Evolutionary conservation across 805 yeast species (phyloP).

Genomic region (Lachancea nothofagi): DNA sequence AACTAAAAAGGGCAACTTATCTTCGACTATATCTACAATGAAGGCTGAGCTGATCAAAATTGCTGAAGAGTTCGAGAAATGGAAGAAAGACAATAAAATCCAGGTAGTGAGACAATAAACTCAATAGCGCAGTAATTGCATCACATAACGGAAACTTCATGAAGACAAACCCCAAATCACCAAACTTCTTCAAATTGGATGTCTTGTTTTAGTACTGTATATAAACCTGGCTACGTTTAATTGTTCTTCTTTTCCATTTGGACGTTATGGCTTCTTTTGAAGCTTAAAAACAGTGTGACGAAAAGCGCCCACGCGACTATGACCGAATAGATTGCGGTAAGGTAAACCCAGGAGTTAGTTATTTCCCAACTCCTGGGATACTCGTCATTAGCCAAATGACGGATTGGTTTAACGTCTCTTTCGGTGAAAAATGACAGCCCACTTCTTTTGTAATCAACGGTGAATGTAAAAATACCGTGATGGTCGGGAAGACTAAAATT

Average conservation of each 20-base stretch:
- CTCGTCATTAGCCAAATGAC: conserved; percentile 95
- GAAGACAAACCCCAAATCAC: too few species aligned
- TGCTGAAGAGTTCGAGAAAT: conserved; percentile 30
- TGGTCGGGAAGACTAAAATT: conserved; percentile 83
- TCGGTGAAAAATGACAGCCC: conserved; percentile 69
- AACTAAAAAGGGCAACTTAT: conserved; percentile 47
- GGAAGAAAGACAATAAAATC: conserved; percentile 34
- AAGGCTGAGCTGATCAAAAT: conserved; percentile 26
- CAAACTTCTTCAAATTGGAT: too few species aligned
- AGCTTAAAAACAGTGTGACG: conserved; percentile 49
- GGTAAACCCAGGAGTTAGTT: conserved; percentile 87
- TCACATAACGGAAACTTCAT: too few species aligned
- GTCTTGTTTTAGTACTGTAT: too few species aligned
- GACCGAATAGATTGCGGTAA: conserved; percentile 65
- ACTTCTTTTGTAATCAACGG: conserved; percentile 67
- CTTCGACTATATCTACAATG: conserved; percentile 26
- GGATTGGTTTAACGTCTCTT: conserved; percentile 67
- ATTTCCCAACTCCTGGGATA: conserved; percentile 90
- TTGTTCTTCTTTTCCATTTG: conserved; percentile 4
- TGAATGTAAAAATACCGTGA: conserved; percentile 92
- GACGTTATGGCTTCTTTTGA: neutral
- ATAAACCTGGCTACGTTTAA: conserved; percentile 1
- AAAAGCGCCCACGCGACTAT: conserved; percentile 72
- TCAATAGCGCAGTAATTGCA: too few species aligned
- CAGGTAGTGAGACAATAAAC: conserved; percentile 31